Base-by-base conservation (phyloP, 164 flowering plant species). In the Stephania cephalantha region DNA sequence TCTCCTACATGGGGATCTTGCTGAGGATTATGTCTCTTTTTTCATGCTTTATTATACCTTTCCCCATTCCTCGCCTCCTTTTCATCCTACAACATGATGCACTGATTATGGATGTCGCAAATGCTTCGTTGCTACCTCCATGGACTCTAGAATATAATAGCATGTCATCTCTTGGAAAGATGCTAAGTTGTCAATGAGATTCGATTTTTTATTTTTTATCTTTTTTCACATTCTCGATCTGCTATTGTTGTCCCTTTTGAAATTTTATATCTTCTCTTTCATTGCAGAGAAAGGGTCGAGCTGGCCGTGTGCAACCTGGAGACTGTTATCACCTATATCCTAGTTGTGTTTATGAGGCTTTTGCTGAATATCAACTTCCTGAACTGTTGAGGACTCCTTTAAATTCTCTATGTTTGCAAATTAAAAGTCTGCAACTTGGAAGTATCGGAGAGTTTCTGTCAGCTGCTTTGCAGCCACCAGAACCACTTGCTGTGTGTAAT, bases 261-360 rank as follows among this genome's bases (percentile, higher is more conserved):
- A 31, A 66, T 74, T n/a, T 74, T 74, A 68, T 76, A 20, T 46
- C 13, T 68, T 73, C 4, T 50, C 12, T 76, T 85, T 76, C 48
- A 22, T 78, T 78, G 73, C 91, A 96, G 99, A 90, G 99, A 85
- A 90, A 88, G 83, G 99, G 99, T 74, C 88, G 99, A 79, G 99
- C 99, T 79, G 99, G 99, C 64, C 98, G 99, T 76, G 98, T 96
- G 76, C 98, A 93, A 79, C 91, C 99, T 75, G 99, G 99, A 17
- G 95, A 96, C 82, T 96, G 99, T 82, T 96, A 91, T 83, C 98
- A 96, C 79, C 84, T 96, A 2, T 96, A 96, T 77, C 99, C 99
- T 5, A 85, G 85, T 83, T 94, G 98, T 82, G 97, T 96, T 42
- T 96, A 87, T 84, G 94, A 89, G 79, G 99, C 99, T 76, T 96